These are phyloP conservation scores for Akanthomyces lecanii DNA, from an alignment of 2,329 filamentous ascomycete genomes.

Conservation along the genomic window DNA sequence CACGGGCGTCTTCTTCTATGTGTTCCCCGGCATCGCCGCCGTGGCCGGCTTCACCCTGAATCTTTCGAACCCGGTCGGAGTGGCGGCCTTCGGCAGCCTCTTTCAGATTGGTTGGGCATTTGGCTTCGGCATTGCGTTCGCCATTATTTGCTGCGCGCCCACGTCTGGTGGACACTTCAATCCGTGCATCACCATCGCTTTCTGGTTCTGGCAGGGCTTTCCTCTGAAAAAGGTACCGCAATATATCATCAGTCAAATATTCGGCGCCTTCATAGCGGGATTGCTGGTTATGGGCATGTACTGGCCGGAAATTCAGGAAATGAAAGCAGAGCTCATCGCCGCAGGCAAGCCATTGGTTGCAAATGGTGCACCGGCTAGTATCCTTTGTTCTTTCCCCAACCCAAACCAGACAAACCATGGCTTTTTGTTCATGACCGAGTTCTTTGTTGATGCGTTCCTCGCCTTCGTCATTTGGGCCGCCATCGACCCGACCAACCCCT, in stretches of 20 bases:
- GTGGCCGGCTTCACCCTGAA: conserved; percentile 48
- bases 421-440: conserved; percentile 55
- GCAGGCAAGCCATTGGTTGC: conserved; percentile 31
- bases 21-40: conserved; percentile 50
- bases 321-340: conserved; percentile 33
- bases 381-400: conserved; percentile 51
- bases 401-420: conserved; percentile 48
- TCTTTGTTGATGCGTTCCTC: conserved; percentile 55
- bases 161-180: conserved; percentile 54
- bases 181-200: conserved; percentile 44
- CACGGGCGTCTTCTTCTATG: conserved; percentile 54
- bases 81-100: conserved; percentile 39
- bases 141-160: conserved; percentile 52
- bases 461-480: conserved; percentile 54
- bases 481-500: conserved; percentile 56
- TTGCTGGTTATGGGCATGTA: conserved; percentile 54
- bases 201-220: conserved; percentile 53
- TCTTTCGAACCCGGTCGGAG: conserved; percentile 33
- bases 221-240: conserved; percentile 54
- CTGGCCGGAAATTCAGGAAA: conserved; percentile 40
- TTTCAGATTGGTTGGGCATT: conserved; percentile 54
- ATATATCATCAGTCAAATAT: conserved; percentile 54
- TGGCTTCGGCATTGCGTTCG: conserved; percentile 54
- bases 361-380: conserved; percentile 47
- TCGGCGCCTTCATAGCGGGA: conserved; percentile 53